Evolutionary conservation across 345 rosid species (phyloP).

Genomic region (Aegle marmelos): DNA sequence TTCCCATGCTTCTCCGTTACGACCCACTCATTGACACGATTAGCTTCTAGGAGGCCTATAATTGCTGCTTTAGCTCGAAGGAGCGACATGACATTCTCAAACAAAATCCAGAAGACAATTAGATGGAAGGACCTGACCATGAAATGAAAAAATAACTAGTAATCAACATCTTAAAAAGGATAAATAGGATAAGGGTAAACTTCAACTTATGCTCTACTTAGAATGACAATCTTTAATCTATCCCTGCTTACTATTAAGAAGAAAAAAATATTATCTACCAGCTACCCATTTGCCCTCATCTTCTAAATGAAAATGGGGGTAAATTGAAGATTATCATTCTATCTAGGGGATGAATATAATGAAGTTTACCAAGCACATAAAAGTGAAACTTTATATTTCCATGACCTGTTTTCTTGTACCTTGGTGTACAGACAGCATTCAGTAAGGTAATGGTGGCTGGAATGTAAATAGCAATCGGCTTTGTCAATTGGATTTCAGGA

Average conservation of each 20-base stretch:
- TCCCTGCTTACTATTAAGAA: no score
- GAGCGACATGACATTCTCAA: constrained; percentile 53
- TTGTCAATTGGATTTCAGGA: constrained; percentile 45
- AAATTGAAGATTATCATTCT: no score
- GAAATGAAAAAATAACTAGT: background rate
- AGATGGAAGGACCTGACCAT: constrained; percentile 48
- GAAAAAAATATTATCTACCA: no score
- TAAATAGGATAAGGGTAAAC: background rate
- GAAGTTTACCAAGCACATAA: no score
- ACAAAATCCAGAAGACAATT: constrained; percentile 49
- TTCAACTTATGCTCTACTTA: no score
- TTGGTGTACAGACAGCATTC: constrained; percentile 45
- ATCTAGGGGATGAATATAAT: no score
- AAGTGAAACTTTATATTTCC: background rate
- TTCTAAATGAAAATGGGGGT: no score
- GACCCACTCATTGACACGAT: constrained; percentile 55
- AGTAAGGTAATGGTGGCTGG: constrained; percentile 50
- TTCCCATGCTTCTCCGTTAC: constrained; percentile 39
- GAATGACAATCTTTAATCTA: no score
- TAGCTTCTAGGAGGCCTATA: constrained; percentile 48
- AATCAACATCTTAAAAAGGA: background rate
- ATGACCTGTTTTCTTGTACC: constrained; percentile 17
- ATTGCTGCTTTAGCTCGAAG: constrained; percentile 48
- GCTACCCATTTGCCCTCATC: no score
- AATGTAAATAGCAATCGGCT: constrained; percentile 45